Percentiles rank a stretch among this genome's conserved stretches.
Evolutionary conservation across 768 basidiomycete genomes (phyloP).

Genomic region (Tulasnella sp.): DNA sequence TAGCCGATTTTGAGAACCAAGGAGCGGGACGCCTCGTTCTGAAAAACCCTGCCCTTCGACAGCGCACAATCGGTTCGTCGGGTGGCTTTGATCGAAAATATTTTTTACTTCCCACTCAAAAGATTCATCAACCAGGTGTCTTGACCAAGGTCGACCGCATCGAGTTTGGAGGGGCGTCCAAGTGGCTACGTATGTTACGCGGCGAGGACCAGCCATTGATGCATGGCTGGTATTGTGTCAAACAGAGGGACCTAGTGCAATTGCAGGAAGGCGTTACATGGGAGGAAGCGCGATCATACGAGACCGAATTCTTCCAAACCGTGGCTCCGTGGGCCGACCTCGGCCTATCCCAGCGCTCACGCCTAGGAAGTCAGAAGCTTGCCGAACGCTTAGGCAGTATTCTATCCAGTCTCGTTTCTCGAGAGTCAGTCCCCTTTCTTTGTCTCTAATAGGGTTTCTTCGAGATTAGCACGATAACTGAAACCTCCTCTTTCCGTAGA

Average conservation of each 20-base stretch:
- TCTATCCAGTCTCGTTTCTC: conserved; percentile 59
- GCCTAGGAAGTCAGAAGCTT: conserved; percentile 36
- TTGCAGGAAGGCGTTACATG: conserved; percentile 54
- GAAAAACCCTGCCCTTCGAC: conserved; percentile 56
- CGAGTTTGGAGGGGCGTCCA: conserved; percentile 50
- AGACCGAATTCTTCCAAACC: conserved; percentile 53
- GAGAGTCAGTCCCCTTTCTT: conserved; percentile 46
- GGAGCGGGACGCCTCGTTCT: conserved; percentile 66
- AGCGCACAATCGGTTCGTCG: conserved; percentile 60
- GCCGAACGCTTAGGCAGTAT: conserved; percentile 57
- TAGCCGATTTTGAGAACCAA: conserved; percentile 80
- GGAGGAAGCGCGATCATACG: conserved; percentile 55
- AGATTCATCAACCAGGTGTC: conserved; percentile 48
- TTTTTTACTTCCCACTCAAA: background rate
- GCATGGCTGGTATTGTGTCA: conserved; percentile 60
- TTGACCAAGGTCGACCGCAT: conserved; percentile 73
- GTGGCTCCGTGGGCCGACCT: conserved; percentile 29
- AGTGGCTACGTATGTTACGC: conserved; percentile 46
- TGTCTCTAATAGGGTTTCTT: background rate
- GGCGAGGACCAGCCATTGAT: conserved; percentile 42
- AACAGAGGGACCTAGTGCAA: conserved; percentile 52
- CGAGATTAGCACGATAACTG: background rate
- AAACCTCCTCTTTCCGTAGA: conserved; percentile 39
- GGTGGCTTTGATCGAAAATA: conserved; percentile 27
- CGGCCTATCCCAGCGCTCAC: background rate